phyloP scores from a whole-genome alignment of 257 asterid genomes.

The Solanum dulcamara region DNA sequence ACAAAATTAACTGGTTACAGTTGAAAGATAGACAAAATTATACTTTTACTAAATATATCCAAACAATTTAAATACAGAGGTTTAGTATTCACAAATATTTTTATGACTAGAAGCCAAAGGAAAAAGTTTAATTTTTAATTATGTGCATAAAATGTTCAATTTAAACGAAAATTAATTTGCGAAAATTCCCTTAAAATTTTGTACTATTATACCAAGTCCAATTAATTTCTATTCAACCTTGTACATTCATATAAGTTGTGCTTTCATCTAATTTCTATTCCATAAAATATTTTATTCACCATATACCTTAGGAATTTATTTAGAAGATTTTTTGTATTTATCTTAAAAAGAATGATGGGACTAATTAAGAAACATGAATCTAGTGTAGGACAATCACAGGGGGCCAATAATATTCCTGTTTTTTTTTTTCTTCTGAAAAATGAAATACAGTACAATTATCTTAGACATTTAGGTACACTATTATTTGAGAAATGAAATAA shows the following conservation, averaged over 20 bases:
- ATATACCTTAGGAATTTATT: not conserved
- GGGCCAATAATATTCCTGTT: not conserved
- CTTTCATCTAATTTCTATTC: not conserved
- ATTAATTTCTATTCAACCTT: not conserved
- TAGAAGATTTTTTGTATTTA: not conserved
- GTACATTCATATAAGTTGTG: not conserved
- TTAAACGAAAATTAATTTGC: too few species aligned
- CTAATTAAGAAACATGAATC: not conserved
- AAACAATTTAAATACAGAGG: too few species aligned
- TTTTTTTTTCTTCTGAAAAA: not conserved
- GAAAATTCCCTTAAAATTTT: too few species aligned
- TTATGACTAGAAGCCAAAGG: too few species aligned
- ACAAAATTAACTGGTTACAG: too few species aligned
- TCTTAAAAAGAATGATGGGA: not conserved
- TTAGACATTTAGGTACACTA: not conserved
- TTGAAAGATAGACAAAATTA: too few species aligned
- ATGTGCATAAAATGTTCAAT: too few species aligned
- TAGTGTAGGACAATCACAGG: not conserved
- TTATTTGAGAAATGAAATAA: not conserved
- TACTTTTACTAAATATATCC: too few species aligned
- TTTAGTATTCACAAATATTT: too few species aligned
- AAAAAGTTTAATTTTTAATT: too few species aligned
- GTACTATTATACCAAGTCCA: not conserved
- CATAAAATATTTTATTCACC: not conserved
- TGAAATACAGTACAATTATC: not conserved